Conservation (phyloP, 352 stramenopile genomes). For the Pseudoperonospora humuli region DNA sequence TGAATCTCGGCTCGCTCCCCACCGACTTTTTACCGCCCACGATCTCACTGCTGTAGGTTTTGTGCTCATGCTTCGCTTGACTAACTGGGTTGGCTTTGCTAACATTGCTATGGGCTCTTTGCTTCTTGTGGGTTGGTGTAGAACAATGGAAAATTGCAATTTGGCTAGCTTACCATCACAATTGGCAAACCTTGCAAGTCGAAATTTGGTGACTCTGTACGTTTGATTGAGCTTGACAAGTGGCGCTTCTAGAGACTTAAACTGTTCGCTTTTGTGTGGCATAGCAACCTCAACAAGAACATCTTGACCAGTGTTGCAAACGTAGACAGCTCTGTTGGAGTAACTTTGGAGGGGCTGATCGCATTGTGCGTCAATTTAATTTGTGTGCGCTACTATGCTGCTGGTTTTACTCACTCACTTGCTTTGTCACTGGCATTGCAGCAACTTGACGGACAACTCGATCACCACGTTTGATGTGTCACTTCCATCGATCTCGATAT, state of each 20-base stretch:
- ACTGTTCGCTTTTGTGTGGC: background rate
- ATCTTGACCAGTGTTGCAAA: constrained; percentile 32
- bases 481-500: constrained; percentile 29
- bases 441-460: constrained; percentile 39
- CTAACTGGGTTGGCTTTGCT: constrained; percentile 2
- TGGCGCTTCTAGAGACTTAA: background rate
- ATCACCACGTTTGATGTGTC: constrained; percentile 35
- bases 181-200: constrained; percentile 33
- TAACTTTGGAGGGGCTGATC: constrained; percentile 34
- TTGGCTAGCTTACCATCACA: constrained; percentile 41
- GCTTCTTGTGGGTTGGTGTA: constrained; percentile 7
- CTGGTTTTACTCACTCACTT: background rate
- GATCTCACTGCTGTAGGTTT: constrained; percentile 32
- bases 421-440: constrained; percentile 12
- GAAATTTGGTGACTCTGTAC: constrained; percentile 49
- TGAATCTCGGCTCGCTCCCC: constrained; percentile 42
- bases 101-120: background rate
- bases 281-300: constrained; percentile 56
- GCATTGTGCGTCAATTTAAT: constrained; percentile 26
- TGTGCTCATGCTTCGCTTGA: constrained; percentile 1
- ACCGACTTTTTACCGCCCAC: constrained; percentile 45
- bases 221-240: constrained; percentile 6
- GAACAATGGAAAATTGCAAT: constrained; percentile 64
- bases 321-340: constrained; percentile 25
- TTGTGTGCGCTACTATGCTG: background rate